Conservation (phyloP, 2,329 filamentous ascomycete species). For the Penicillium oxalicum region DNA sequence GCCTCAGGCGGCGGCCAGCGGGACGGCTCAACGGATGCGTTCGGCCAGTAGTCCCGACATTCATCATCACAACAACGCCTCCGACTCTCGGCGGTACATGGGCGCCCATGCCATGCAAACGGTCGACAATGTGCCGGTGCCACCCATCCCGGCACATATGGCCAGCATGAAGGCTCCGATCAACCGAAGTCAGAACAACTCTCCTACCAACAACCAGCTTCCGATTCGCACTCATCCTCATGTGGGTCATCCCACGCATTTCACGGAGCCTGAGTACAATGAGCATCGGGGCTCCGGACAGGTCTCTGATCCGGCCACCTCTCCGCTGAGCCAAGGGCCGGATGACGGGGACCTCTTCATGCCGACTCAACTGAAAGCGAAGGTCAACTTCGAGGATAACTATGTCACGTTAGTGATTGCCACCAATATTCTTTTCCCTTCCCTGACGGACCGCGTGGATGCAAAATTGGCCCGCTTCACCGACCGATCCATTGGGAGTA, state of each 20-base stretch:
- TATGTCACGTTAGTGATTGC: slow-evolving; percentile 94
- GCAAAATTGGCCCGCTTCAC: slow-evolving; percentile 87
- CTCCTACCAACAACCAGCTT: slow-evolving; percentile 62
- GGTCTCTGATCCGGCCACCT: slow-evolving; percentile 28
- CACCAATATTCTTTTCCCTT: slow-evolving; percentile 91
- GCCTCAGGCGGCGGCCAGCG: slow-evolving; percentile 45
- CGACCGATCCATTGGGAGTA: slow-evolving; percentile 72
- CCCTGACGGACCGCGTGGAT: slow-evolving; percentile 89
- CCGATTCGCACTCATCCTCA: slow-evolving; percentile 55
- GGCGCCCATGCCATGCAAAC: slow-evolving; percentile 52
- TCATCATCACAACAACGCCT: slow-evolving; percentile 53
- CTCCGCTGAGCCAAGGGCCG: slow-evolving; percentile 30
- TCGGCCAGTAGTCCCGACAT: slow-evolving; percentile 96
- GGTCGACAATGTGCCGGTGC: slow-evolving; percentile 60
- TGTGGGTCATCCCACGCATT: slow-evolving; percentile 37
- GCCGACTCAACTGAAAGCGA: slow-evolving; percentile 83
- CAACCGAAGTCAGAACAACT: slow-evolving; percentile 73
- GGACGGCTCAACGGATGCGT: slow-evolving; percentile 62
- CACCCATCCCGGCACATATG: slow-evolving; percentile 68
- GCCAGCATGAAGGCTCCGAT: slow-evolving; percentile 56
- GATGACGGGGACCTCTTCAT: slow-evolving; percentile 40
- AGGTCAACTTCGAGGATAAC: slow-evolving; percentile 85
- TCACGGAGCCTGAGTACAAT: slow-evolving; percentile 37
- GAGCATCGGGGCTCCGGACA: slow-evolving; percentile 25
- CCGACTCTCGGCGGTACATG: slow-evolving; percentile 42